phyloP scores from a whole-genome alignment of 768 basidiomycete genomes.

The Hemileccinum rubropunctum region DNA sequence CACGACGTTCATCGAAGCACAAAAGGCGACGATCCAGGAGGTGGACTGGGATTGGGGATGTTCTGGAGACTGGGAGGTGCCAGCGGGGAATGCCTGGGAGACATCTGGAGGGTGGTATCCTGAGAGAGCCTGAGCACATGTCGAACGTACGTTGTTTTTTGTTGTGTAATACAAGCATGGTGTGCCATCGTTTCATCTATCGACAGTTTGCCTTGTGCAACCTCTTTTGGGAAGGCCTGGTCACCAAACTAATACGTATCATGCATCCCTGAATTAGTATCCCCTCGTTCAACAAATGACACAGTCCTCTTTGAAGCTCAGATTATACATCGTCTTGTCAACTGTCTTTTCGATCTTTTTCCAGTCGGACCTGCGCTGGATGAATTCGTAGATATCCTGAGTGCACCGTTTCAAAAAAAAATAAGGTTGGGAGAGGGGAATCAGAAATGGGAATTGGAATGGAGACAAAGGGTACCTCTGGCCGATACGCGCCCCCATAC shows the following conservation, averaged over 20 bases:
- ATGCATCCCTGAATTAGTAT: too few species aligned
- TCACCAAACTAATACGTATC: too few species aligned
- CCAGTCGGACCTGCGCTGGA: conserved; percentile 94
- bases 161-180: too few species aligned
- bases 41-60: conserved; percentile 80
- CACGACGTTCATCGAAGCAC: conserved; percentile 64
- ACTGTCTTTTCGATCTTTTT: conserved; percentile 98
- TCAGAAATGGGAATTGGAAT: too few species aligned
- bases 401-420: too few species aligned
- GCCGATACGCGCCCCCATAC: conserved; percentile 92
- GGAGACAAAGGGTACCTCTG: conserved; percentile 61
- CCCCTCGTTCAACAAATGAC: conserved; percentile 45
- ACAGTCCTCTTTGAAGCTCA: conserved; percentile 94
- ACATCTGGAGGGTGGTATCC: conserved; percentile 40
- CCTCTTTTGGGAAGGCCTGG: too few species aligned
- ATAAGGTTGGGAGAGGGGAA: too few species aligned
- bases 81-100: conserved; percentile 64
- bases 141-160: neutral
- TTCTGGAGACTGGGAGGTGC: conserved; percentile 70
- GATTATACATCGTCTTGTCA: conserved; percentile 91
- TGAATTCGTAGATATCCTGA: conserved; percentile 95
- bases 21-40: conserved; percentile 59
- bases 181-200: too few species aligned
- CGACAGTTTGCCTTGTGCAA: too few species aligned
- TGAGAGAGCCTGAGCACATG: neutral